Percentiles rank a stretch among this genome's conserved stretches.
phyloP scores from a whole-genome alignment of 2,329 filamentous ascomycete species.

The Fusarium subtropicale region DNA sequence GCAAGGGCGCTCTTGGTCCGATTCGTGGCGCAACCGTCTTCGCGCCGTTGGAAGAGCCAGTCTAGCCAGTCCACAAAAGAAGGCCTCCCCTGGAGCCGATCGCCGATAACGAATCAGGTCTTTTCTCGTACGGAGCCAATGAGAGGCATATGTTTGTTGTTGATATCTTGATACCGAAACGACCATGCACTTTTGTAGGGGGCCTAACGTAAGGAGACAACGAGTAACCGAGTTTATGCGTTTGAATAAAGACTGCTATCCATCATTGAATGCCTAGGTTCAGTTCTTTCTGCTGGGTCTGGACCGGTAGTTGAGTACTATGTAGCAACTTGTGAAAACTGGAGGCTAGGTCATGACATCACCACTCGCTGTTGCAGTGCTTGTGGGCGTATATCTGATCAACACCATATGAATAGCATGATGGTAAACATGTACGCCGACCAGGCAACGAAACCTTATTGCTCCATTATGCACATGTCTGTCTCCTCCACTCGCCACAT shows the following conservation, averaged over 20 bases:
- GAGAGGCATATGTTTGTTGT: background rate
- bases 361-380: constrained; percentile 21
- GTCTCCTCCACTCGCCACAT: constrained; percentile 92
- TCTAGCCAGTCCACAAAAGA: constrained; percentile 25
- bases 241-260: constrained; percentile 5
- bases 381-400: constrained; percentile 7
- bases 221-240: background rate
- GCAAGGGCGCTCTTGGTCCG: constrained; percentile 34
- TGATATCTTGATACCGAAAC: background rate
- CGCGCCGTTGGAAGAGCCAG: constrained; percentile 20
- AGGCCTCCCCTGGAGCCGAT: constrained; percentile 30
- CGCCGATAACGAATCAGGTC: constrained; percentile 35
- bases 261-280: constrained; percentile 10
- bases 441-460: constrained; percentile 40
- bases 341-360: constrained; percentile 32
- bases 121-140: constrained; percentile 14
- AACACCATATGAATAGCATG: constrained; percentile 13
- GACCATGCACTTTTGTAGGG: constrained; percentile 6
- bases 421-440: constrained; percentile 27
- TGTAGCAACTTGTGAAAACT: constrained; percentile 1
- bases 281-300: constrained; percentile 6
- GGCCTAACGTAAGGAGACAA: background rate
- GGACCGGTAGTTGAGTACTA: constrained; percentile 16
- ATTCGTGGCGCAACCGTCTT: constrained; percentile 33
- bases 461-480: constrained; percentile 72